Evolutionary conservation across 108 stramenopile genomes (phyloP), one percentile per base, ranked within the genome.

Genomic region (Poteriospumella lacustris): DNA sequence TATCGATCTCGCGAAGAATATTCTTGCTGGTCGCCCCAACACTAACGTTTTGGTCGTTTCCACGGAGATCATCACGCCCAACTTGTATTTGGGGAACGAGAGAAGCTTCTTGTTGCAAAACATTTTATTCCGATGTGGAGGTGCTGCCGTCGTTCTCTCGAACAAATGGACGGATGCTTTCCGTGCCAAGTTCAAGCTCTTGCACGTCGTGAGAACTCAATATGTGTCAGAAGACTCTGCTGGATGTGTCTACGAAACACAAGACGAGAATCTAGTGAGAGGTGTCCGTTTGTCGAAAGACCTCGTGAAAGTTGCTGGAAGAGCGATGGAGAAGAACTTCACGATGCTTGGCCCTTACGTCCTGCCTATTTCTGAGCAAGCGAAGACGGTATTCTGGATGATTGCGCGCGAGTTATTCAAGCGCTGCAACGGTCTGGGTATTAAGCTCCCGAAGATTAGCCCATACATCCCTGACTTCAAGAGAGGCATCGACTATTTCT

Each of bases 391-490:
- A n/a, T 92, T 90, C 2, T 81, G 85, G 44, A 79, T 87, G 29
- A 59, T 95, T 26, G 80, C 85, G 26, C 44, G 81, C 0, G 76
- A 89, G 44, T 87, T 84, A 68, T 33, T 89, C 5, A 34, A 83
- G 70, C 92, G 90, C 79, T 73, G 59, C 29, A 89, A 89, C 62
- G 47, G 72, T 15, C 76, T 91, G 28, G 67, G 69, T 47, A 67
- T 68, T 29, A 52, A 33, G 36, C 58, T 42, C 40, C 76, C 75
- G 39, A 91, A 86, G 79, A 70, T 91, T 24, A 90, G 87, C 0
- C 90, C 90, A 31, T 98, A 98, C 78, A 91, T 95, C 9, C 97
- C 97, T 29, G 94, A 98, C 84, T 98, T 98, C 87, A 95, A 94
- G 87, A 79, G 91, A 29, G 93, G 94, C 42, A 94, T 98, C 83